phyloP scores from a whole-genome alignment of 352 stramenopile species.

The Blastocystis sp. region DNA sequence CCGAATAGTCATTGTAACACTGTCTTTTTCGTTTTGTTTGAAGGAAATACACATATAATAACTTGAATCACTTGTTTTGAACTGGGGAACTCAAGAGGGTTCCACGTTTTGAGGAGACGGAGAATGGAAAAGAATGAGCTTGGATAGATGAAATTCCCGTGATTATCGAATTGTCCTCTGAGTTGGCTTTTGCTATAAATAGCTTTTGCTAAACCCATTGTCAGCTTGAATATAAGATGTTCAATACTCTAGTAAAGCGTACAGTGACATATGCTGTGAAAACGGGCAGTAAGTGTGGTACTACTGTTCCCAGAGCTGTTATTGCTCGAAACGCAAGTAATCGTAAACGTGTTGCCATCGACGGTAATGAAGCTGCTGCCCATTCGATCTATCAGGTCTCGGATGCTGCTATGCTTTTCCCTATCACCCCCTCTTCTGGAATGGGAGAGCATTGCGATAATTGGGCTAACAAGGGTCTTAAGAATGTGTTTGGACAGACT shows the following conservation, averaged over 20 bases:
- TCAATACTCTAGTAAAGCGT: constrained; percentile 37
- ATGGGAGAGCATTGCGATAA: constrained; percentile 71
- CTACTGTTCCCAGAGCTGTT: neutral
- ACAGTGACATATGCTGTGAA: neutral
- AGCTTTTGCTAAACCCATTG: constrained; percentile 1
- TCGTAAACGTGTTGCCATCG: constrained; percentile 45
- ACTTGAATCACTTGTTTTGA: neutral
- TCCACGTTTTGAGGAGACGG: neutral
- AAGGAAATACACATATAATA: neutral
- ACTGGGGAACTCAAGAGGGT: neutral
- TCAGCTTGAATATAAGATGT: constrained; percentile 9
- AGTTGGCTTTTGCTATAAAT: neutral
- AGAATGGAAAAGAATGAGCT: neutral
- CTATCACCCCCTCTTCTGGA: constrained; percentile 68
- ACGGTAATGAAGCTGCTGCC: constrained; percentile 58
- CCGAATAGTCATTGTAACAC: constrained; percentile 37
- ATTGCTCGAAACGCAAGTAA: constrained; percentile 25
- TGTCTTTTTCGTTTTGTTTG: neutral
- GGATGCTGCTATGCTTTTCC: constrained; percentile 66
- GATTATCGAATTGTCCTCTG: neutral
- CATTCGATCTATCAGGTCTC: constrained; percentile 28
- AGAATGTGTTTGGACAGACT: constrained; percentile 70
- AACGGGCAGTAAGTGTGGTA: neutral
- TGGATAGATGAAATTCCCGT: neutral
- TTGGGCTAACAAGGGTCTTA: constrained; percentile 67